A percentile compares a stretch with the other conserved stretches of the same genome.
Evolutionary conservation across 2,329 filamentous ascomycete genomes (phyloP).

Genomic region (Alternaria sp.): DNA sequence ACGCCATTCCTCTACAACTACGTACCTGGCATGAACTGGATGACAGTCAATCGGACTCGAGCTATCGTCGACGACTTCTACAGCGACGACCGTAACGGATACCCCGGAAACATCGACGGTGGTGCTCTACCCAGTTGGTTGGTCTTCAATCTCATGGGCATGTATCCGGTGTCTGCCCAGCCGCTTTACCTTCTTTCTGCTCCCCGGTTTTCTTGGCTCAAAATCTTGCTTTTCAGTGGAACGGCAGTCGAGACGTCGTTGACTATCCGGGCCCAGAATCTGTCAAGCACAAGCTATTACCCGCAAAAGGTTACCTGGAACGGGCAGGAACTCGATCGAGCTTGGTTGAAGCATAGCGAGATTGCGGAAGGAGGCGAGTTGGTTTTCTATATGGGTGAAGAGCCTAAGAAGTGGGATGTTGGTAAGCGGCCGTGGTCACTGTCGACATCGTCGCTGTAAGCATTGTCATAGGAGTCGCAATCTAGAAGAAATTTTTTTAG

Average conservation of each 20-base stretch:
- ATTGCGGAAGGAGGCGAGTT: slow-evolving; percentile 7
- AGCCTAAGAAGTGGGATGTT: slow-evolving; percentile 5
- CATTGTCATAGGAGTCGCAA: neutral
- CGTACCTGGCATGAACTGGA: slow-evolving; percentile 5
- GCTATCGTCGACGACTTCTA: slow-evolving; percentile 46
- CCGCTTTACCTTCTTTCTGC: slow-evolving; percentile 50
- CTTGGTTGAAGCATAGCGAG: slow-evolving; percentile 9
- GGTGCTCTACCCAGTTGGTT: slow-evolving; percentile 55
- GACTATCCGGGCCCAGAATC: slow-evolving; percentile 3
- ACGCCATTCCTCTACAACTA: slow-evolving; percentile 5
- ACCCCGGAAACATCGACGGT: slow-evolving; percentile 51
- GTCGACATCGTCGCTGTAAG: neutral
- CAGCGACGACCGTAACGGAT: slow-evolving; percentile 33
- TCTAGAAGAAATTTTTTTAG: neutral
- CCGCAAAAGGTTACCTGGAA: slow-evolving; percentile 9
- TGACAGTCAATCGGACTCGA: slow-evolving; percentile 23
- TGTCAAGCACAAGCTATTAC: slow-evolving; percentile 8
- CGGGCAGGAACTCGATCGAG: neutral
- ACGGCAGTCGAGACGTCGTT: slow-evolving; percentile 4
- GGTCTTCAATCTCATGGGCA: slow-evolving; percentile 53
- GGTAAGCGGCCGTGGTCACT: slow-evolving; percentile 9
- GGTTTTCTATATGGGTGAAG: slow-evolving; percentile 7
- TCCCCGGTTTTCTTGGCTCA: slow-evolving; percentile 42
- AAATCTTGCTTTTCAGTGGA: slow-evolving; percentile 6
- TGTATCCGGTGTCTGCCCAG: slow-evolving; percentile 52